phyloP scores from a whole-genome alignment of 2,329 filamentous ascomycete species.

The Onygenales sp. region DNA sequence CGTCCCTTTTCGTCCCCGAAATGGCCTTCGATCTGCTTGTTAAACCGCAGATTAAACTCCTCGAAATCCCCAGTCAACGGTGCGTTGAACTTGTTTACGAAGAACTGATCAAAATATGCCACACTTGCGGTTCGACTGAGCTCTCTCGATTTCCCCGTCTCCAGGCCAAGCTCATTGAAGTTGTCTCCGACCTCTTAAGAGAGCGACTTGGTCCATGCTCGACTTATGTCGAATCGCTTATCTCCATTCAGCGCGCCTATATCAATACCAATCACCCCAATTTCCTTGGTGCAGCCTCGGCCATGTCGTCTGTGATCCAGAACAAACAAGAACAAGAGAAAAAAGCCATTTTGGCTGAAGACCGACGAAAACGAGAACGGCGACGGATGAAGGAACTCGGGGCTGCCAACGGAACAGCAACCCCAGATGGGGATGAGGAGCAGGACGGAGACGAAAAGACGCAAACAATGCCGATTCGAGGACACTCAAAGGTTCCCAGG shows the following conservation, averaged over 20 bases:
- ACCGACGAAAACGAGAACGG: constrained; percentile 76
- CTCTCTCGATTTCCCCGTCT: constrained; percentile 83
- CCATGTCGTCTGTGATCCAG: constrained; percentile 93
- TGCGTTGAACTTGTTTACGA: constrained; percentile 98
- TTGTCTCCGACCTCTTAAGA: constrained; percentile 88
- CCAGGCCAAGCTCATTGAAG: constrained; percentile 94
- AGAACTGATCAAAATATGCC: constrained; percentile 98
- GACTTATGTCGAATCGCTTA: constrained; percentile 87
- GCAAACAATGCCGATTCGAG: constrained; percentile 48
- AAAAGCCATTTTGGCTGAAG: constrained; percentile 67
- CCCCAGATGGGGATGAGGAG: constrained; percentile 55
- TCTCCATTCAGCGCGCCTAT: constrained; percentile 93
- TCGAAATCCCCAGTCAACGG: constrained; percentile 88
- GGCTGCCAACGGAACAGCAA: constrained; percentile 61
- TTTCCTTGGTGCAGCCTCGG: constrained; percentile 90
- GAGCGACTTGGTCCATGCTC: constrained; percentile 87
- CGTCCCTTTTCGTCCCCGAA: constrained; percentile 93
- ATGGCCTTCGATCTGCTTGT: constrained; percentile 95
- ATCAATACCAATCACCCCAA: constrained; percentile 99
- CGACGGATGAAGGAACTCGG: constrained; percentile 74
- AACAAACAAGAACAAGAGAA: constrained; percentile 92
- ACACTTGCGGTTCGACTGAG: constrained; percentile 94
- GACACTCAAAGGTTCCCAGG: constrained; percentile 54
- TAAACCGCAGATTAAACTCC: constrained; percentile 94
- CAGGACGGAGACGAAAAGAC: constrained; percentile 31